A percentile compares a stretch with the other conserved stretches of the same genome.
Evolutionary conservation across 176 grass and related monocot genomes (phyloP).

Genomic region (Typha latifolia): DNA sequence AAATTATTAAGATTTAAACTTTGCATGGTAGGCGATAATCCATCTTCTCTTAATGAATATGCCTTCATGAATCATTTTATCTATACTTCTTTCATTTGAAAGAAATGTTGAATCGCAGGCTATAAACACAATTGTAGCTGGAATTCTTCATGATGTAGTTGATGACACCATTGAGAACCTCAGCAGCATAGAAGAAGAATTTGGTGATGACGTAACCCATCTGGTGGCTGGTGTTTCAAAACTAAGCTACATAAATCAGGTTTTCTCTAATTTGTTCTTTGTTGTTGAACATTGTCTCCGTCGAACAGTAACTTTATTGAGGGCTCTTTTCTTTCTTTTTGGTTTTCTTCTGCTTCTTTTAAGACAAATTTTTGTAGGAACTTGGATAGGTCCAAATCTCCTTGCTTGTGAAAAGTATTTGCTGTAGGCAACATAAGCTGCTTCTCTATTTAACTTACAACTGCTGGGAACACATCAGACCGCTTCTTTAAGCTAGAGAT

Average conservation of each 20-base stretch:
- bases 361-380: no score
- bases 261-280: conserved; percentile 26
- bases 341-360: no score
- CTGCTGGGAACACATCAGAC: no score
- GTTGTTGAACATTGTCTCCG: not conserved
- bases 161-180: conserved; percentile 83
- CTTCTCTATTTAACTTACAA: no score
- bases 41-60: not conserved
- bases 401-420: no score
- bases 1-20: not conserved
- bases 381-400: no score
- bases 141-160: conserved; percentile 94
- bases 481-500: no score
- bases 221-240: conserved; percentile 93
- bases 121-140: conserved; percentile 83
- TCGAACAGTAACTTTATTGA: not conserved
- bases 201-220: conserved; percentile 75
- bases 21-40: not conserved
- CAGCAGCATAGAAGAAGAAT: conserved; percentile 64
- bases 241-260: conserved; percentile 98
- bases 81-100: conserved; percentile 17
- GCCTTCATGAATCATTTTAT: not conserved
- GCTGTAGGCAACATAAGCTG: no score
- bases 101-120: conserved; percentile 34
- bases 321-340: no score